Conservation (phyloP, 441 rosid genomes). For the Daphne laureola region DNA sequence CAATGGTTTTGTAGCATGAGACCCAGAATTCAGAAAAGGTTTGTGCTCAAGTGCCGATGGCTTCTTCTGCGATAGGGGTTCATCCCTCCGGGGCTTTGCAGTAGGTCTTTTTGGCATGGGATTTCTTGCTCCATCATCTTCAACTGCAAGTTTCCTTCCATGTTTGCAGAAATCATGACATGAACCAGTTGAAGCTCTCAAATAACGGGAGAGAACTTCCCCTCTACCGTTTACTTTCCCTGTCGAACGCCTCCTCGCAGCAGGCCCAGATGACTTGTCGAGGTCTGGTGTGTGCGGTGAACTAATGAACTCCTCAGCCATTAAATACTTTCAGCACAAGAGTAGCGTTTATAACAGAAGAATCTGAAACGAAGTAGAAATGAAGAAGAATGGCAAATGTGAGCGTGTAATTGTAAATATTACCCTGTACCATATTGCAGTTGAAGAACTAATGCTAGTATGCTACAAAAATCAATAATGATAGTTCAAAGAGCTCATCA, state of each 20-base stretch:
- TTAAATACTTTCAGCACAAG: conserved; percentile 22
- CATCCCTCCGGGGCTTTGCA: conserved; percentile 15
- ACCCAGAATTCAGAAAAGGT: neutral
- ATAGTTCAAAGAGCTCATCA: no score
- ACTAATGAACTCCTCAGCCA: conserved; percentile 44
- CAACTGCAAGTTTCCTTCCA: conserved; percentile 40
- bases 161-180: conserved; percentile 85
- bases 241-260: conserved; percentile 36
- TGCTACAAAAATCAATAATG: no score
- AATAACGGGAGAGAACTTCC: conserved; percentile 44
- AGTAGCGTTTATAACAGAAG: conserved; percentile 6
- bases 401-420: no score
- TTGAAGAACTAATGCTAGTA: no score
- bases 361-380: conserved; percentile 16
- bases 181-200: conserved; percentile 67
- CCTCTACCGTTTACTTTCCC: conserved; percentile 32
- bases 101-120: conserved; percentile 27
- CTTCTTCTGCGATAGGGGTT: conserved; percentile 18
- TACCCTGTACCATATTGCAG: no score
- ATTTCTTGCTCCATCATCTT: conserved; percentile 34
- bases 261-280: conserved; percentile 21
- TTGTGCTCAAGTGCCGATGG: conserved; percentile 1
- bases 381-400: conserved; percentile 5
- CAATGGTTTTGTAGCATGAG: neutral
- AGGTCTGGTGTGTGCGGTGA: conserved; percentile 28